Base-by-base conservation (phyloP, 176 grass and related monocot species). In the Dendrocalamus sinicus region DNA sequence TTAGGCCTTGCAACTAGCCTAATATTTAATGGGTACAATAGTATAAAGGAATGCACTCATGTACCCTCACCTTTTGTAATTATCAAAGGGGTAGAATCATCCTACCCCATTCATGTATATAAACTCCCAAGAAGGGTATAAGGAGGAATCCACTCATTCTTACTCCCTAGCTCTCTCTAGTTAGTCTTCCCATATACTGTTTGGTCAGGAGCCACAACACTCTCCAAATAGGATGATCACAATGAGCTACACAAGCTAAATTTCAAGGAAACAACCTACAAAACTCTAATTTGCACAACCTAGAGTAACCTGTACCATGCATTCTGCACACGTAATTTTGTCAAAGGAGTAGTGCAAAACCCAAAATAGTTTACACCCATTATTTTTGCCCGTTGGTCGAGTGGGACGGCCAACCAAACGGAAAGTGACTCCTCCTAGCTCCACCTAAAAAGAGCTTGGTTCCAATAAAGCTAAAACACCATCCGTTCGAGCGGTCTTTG, bases 361-460 rank as follows among this genome's bases (percentile, higher is more conserved):
- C 44, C 26, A 39, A 39, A 66, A n/a, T 50, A n/a, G 8, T 80
- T 22, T 7, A 62, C 22, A 76, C 7, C 37, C 37, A 39, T 39
- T 39, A 39, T 75, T 67, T 85, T 16, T 51, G 24, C 15, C 0
- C 32, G 17, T 81, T 69, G 41, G 39, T 30, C 11, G 17, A 86
- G 77, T 19, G 64, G 54, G 78, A 47, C 23, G 72, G 83, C 64
- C 22, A 77, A 67, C 32, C 41, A 65, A 82, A 86, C 62, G 23
- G 78, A 82, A 77, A 61, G 55, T 54, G 63, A 71, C 59, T n/a
- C 37, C 2, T 77, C n/a, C n/a, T 81, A 40, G 12, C 83, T 86
- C 82, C 72, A 76, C 83, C 78, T 82, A 71, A 82, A 89, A 77
- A 37, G 62, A 47, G 46, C 45, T 55, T 54, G 43, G 83, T 32